Conservation (phyloP, 192 early-diverging fungal genomes). For the Coemansia aciculifera region DNA sequence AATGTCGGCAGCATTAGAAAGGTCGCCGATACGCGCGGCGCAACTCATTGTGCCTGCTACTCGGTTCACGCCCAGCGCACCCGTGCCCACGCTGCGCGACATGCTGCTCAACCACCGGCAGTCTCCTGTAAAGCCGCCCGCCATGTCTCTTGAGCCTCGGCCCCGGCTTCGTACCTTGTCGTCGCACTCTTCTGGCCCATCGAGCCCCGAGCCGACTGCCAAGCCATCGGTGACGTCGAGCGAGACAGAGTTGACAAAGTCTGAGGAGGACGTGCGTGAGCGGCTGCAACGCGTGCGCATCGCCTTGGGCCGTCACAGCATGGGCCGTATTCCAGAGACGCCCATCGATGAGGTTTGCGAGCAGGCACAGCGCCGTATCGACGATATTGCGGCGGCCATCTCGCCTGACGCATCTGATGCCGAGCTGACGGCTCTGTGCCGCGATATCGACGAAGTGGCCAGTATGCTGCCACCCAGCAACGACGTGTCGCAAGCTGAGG, state of each 20-base stretch:
- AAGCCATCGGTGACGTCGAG: conserved; percentile 21
- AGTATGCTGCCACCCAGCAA: conserved; percentile 37
- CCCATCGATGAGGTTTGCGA: conserved; percentile 5
- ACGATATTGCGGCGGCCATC: conserved; percentile 15
- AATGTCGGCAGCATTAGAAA: background rate
- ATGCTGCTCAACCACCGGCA: conserved; percentile 37
- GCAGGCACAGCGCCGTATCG: conserved; percentile 15
- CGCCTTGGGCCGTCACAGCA: conserved; percentile 2
- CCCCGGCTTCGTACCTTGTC: conserved; percentile 11
- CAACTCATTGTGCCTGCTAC: conserved; percentile 6
- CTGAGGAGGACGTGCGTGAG: conserved; percentile 47
- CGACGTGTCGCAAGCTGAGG: conserved; percentile 8
- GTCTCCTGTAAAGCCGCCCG: conserved; percentile 21
- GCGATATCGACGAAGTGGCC: conserved; percentile 39
- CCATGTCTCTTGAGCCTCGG: conserved; percentile 16
- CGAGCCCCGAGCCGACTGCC: conserved; percentile 26
- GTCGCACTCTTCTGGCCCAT: conserved; percentile 25
- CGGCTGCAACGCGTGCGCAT: conserved; percentile 41
- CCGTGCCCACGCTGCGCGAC: conserved; percentile 47
- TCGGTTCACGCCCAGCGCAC: conserved; percentile 16
- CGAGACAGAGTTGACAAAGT: conserved; percentile 29
- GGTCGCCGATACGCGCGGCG: conserved; percentile 13
- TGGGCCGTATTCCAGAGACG: background rate
- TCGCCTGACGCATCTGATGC: conserved; percentile 17
- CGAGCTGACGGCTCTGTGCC: conserved; percentile 29